Conservation (phyloP, 2,329 filamentous ascomycete genomes). For the Botrytis hyacinthi region DNA sequence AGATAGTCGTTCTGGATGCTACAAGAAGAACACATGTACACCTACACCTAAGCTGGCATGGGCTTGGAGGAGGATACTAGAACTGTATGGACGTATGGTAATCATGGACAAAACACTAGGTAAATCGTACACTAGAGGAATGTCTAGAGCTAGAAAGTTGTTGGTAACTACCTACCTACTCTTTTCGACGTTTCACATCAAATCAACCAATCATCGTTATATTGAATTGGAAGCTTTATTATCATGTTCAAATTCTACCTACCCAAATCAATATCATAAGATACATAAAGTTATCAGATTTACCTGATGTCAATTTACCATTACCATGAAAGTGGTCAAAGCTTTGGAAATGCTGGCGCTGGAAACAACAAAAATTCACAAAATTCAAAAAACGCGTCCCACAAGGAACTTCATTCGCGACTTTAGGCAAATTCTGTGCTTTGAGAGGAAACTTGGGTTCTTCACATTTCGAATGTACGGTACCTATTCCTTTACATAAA, state of each 20-base stretch:
- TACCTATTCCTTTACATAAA: neutral
- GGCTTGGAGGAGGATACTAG: neutral
- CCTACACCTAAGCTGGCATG: neutral
- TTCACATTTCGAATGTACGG: neutral
- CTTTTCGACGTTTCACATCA: neutral
- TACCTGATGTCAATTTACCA: neutral
- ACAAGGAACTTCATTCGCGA: constrained; percentile 5
- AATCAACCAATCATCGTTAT: neutral
- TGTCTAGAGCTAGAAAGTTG: neutral
- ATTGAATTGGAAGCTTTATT: neutral
- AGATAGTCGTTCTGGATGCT: neutral
- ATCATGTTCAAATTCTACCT: neutral
- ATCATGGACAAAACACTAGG: neutral
- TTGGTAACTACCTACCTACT: neutral
- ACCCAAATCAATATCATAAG: neutral
- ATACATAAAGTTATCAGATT: neutral
- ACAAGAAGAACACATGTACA: neutral
- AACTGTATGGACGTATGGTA: neutral
- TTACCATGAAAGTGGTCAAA: constrained; percentile 2
- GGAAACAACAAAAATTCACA: constrained; percentile 7
- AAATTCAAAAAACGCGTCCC: neutral
- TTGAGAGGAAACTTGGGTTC: neutral
- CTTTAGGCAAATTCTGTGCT: neutral
- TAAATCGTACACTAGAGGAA: neutral
- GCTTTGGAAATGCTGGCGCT: neutral